Evolutionary conservation across 2,329 filamentous ascomycete genomes (phyloP).

Genomic region (Aspergillus udagawae): DNA sequence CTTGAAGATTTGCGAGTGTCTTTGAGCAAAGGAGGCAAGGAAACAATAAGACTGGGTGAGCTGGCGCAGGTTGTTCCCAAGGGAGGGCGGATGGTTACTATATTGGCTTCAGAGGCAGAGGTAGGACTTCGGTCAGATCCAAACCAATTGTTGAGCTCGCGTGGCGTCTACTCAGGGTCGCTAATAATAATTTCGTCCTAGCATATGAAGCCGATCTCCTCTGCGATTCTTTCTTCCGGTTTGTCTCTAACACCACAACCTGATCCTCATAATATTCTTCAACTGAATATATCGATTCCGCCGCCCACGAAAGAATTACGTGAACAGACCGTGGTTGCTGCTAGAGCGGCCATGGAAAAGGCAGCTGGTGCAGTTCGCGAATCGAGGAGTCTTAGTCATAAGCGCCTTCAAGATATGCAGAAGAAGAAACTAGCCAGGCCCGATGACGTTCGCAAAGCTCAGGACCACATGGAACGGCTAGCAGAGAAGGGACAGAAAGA

Average conservation of each 20-base stretch:
- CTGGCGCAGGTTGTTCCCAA: constrained; percentile 65
- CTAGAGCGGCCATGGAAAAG: constrained; percentile 42
- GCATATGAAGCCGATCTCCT: constrained; percentile 44
- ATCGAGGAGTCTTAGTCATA: constrained; percentile 42
- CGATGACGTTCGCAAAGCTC: constrained; percentile 44
- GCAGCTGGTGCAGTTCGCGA: constrained; percentile 39
- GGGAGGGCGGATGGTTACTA: constrained; percentile 55
- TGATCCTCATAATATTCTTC: constrained; percentile 41
- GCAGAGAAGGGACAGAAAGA: constrained; percentile 45
- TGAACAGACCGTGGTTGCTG: constrained; percentile 36
- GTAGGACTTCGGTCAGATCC: constrained; percentile 40
- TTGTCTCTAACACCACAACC: constrained; percentile 42
- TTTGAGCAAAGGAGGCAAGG: constrained; percentile 49
- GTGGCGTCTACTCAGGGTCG: background rate
- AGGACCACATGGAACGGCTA: constrained; percentile 46
- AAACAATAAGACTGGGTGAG: constrained; percentile 55
- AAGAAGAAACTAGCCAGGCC: constrained; percentile 41
- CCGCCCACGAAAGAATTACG: constrained; percentile 46
- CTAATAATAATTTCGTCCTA: constrained; percentile 12
- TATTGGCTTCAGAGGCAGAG: constrained; percentile 62
- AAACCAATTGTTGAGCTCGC: background rate
- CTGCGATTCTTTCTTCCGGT: constrained; percentile 40
- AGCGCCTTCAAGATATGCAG: constrained; percentile 42
- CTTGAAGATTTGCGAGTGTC: constrained; percentile 61
- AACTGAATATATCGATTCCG: constrained; percentile 44